Evolutionary conservation across 257 asterid species (phyloP).

Genomic region (Gentiana macrophylla): DNA sequence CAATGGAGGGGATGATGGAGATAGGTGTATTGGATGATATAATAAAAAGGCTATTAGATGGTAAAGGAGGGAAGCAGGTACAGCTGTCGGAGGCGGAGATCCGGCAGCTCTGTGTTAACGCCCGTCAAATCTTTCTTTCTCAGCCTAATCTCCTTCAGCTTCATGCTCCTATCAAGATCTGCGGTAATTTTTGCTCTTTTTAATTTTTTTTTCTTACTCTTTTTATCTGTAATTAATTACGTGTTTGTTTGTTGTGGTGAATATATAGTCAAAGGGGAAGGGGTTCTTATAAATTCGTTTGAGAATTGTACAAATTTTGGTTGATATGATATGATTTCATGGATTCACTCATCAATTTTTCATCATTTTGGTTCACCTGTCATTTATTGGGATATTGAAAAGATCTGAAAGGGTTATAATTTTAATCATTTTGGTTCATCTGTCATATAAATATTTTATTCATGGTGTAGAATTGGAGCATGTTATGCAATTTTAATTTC

Average conservation of each 20-base stretch:
- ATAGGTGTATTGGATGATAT: constrained; percentile 70
- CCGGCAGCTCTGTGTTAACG: constrained; percentile 86
- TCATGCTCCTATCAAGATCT: constrained; percentile 72
- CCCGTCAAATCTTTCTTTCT: constrained; percentile 68
- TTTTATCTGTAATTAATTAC: neutral
- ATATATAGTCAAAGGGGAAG: no score
- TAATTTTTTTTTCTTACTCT: neutral
- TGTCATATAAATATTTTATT: no score
- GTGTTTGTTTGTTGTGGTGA: neutral
- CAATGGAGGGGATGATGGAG: constrained; percentile 83
- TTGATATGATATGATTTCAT: no score
- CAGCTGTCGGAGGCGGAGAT: constrained; percentile 94
- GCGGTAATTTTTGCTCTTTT: constrained; percentile 31
- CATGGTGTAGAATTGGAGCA: no score
- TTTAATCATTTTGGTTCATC: no score
- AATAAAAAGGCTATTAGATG: constrained; percentile 60
- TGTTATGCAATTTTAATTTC: no score
- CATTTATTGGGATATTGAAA: no score
- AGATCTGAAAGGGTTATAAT: no score
- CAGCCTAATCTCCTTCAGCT: constrained; percentile 65
- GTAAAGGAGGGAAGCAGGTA: constrained; percentile 87
- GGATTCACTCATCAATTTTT: no score
- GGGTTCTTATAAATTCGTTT: no score
- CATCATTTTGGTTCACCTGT: no score
- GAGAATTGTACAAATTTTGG: no score